phyloP scores from a whole-genome alignment of 2,329 filamentous ascomycete genomes.

The Hypoxylon sp. region DNA sequence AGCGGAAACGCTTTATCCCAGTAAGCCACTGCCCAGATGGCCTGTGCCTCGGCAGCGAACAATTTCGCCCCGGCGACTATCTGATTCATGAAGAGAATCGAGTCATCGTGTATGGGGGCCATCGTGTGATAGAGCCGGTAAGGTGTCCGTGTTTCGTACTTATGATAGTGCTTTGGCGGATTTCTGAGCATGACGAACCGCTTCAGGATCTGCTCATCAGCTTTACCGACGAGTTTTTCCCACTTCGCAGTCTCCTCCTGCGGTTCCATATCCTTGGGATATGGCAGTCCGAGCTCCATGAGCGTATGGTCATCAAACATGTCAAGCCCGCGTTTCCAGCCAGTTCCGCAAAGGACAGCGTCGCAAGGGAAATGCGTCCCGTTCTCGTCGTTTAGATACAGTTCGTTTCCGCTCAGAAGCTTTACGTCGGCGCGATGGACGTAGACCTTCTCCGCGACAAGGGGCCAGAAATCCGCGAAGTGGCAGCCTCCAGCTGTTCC shows the following conservation, averaged over 20 bases:
- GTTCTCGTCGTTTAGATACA: constrained; percentile 25
- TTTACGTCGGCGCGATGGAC: constrained; percentile 1
- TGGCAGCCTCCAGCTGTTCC: constrained; percentile 1
- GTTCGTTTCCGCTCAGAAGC: not conserved
- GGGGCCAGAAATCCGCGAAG: constrained; percentile 1
- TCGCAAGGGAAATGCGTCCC: constrained; percentile 46
- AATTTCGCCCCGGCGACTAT: constrained; percentile 47
- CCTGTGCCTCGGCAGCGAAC: constrained; percentile 48
- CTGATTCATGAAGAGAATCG: constrained; percentile 50
- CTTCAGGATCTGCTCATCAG: constrained; percentile 44
- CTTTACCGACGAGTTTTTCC: constrained; percentile 45
- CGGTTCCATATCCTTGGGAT: constrained; percentile 35
- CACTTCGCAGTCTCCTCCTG: constrained; percentile 44
- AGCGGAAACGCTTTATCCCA: constrained; percentile 47
- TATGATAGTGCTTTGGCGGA: constrained; percentile 48
- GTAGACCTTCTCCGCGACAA: constrained; percentile 1
- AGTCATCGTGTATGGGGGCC: constrained; percentile 47
- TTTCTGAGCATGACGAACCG: constrained; percentile 48
- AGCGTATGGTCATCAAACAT: constrained; percentile 46
- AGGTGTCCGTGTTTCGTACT: constrained; percentile 43
- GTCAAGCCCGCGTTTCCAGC: constrained; percentile 45
- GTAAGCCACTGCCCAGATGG: constrained; percentile 50
- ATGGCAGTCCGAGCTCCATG: constrained; percentile 45
- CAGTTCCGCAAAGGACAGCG: constrained; percentile 50
- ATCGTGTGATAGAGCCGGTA: constrained; percentile 50